These are phyloP conservation scores for Ilex aquifolium DNA, from an alignment of 257 asterid species.

Conservation along the genomic window DNA sequence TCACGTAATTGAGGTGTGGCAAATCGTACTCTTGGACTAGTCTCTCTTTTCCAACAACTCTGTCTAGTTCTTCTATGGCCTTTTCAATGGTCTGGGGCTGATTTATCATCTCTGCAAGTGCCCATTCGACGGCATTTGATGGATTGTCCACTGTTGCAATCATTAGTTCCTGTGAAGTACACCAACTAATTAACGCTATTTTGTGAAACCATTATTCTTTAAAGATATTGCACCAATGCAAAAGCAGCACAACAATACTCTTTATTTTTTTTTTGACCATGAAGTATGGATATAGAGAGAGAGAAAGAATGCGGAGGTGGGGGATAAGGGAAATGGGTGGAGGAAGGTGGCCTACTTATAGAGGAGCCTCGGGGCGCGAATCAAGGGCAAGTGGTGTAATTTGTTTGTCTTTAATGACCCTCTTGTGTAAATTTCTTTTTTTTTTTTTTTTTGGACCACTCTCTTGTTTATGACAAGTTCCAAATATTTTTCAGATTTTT, in stretches of 20 bases:
- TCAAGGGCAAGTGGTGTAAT: slow-evolving; percentile 25
- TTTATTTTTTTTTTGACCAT: no score
- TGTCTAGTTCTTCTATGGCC: slow-evolving; percentile 7
- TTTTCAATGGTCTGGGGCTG: not conserved
- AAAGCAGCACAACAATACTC: no score
- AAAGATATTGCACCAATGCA: no score
- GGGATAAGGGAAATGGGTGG: slow-evolving; percentile 26
- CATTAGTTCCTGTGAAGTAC: slow-evolving; percentile 17
- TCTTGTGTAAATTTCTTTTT: slow-evolving; percentile 6
- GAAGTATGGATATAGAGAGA: not conserved
- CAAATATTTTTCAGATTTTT: no score
- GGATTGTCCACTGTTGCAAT: slow-evolving; percentile 16
- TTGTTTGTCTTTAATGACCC: no score
- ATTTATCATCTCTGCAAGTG: slow-evolving; percentile 15
- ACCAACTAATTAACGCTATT: no score
- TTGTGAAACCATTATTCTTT: no score
- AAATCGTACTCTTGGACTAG: slow-evolving; percentile 14
- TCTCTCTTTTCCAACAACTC: slow-evolving; percentile 10
- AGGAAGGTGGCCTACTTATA: slow-evolving; percentile 65
- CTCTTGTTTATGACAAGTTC: no score
- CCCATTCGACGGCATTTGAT: slow-evolving; percentile 18
- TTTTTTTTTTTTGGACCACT: no score
- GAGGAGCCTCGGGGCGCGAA: slow-evolving; percentile 29
- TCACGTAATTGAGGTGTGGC: not conserved
- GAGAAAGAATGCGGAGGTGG: slow-evolving; percentile 5